A percentile compares a stretch with the other conserved stretches of the same genome.
phyloP scores from a whole-genome alignment of 2,329 filamentous ascomycete genomes.

The Purpureocillium takamizusanense region DNA sequence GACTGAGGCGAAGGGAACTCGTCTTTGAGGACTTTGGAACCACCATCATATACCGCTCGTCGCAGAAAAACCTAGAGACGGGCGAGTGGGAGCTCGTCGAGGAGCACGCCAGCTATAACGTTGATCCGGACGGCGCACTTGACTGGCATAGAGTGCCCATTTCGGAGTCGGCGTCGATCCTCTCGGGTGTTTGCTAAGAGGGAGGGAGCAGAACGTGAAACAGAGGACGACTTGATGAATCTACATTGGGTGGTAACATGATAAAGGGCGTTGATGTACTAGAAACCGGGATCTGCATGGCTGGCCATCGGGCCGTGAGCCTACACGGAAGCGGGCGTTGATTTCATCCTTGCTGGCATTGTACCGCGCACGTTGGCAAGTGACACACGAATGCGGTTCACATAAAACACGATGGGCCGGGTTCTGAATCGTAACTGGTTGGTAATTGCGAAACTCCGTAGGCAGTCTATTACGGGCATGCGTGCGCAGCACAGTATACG shows the following conservation, averaged over 20 bases:
- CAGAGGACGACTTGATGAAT: neutral
- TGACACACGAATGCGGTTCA: no score
- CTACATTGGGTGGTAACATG: no score
- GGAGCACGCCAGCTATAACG: slow-evolving; percentile 22
- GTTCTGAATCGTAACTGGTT: no score
- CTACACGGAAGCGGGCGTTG: neutral
- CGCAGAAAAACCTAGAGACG: slow-evolving; percentile 18
- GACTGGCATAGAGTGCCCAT: slow-evolving; percentile 26
- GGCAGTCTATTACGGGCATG: no score
- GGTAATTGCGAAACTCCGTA: no score
- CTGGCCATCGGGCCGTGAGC: neutral
- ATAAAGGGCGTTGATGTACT: no score
- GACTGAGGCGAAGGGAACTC: slow-evolving; percentile 26
- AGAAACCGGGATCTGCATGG: neutral
- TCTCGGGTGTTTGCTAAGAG: slow-evolving; percentile 18
- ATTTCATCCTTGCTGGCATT: neutral
- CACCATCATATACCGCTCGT: slow-evolving; percentile 26
- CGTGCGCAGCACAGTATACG: no score
- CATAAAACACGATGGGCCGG: no score
- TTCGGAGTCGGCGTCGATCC: slow-evolving; percentile 21
- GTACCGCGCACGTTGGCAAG: no score
- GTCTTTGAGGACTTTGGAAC: slow-evolving; percentile 28
- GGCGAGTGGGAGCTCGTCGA: slow-evolving; percentile 28
- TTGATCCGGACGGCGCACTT: slow-evolving; percentile 19
- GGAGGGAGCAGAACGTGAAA: neutral